phyloP scores from a whole-genome alignment of 2,329 filamentous ascomycete genomes.

The Biscogniauxia marginata region DNA sequence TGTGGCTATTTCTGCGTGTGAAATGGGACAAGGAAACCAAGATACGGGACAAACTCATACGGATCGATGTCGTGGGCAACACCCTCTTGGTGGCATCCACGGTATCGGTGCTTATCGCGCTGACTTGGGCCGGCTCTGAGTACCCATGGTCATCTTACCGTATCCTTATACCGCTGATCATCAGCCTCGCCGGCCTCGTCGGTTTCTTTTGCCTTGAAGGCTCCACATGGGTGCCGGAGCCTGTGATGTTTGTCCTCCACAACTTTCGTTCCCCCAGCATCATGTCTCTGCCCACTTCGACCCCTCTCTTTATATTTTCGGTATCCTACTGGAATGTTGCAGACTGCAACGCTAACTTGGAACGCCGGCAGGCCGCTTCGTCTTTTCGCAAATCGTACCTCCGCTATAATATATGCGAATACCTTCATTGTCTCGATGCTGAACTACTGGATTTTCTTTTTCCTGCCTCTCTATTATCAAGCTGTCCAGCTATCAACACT shows the following conservation, averaged over 20 bases:
- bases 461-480: conserved; percentile 57
- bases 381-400: conserved; percentile 46
- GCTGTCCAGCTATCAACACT: conserved; percentile 58
- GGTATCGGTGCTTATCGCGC: conserved; percentile 8
- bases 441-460: conserved; percentile 36
- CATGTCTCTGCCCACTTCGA: neutral
- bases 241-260: conserved; percentile 31
- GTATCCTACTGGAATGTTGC: neutral
- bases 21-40: conserved; percentile 9
- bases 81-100: conserved; percentile 10
- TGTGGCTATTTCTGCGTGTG: conserved; percentile 17
- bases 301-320: no score
- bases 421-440: conserved; percentile 40
- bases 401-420: conserved; percentile 26
- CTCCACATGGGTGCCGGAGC: conserved; percentile 22
- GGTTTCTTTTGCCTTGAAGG: conserved; percentile 35
- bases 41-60: conserved; percentile 9
- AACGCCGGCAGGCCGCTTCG: conserved; percentile 31
- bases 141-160: conserved; percentile 16
- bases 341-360: neutral
- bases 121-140: conserved; percentile 10
- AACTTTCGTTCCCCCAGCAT: neutral
- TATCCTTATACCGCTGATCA: conserved; percentile 37
- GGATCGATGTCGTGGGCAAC: conserved; percentile 22
- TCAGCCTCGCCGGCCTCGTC: conserved; percentile 38